Base-by-base conservation (phyloP, 2,329 filamentous ascomycete genomes). In the Aspergillus hiratsukae region DNA sequence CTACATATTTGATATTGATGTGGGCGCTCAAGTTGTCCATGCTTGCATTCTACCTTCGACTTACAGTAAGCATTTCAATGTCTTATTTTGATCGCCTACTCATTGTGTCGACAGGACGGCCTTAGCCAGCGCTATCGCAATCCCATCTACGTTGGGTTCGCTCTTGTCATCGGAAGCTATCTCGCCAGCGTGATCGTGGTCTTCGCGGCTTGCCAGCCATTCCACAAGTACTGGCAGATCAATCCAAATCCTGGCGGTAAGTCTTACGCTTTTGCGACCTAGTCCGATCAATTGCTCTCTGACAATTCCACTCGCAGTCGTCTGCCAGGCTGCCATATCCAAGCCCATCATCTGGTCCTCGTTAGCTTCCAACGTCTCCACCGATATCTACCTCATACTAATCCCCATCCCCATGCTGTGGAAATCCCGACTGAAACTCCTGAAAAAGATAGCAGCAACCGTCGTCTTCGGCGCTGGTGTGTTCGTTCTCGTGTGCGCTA, bases 331-430 rank as follows among this genome's bases (percentile, higher is more conserved):
- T 37, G 78, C 77, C n/a, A 74, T 81, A 4, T 77, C 80, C 0
- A 73, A 69, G 17, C 73, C 75, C n/a, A 69, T 80, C 40, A 69
- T 82, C 49, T 80, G 75, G 70, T 73, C 76, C 11, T 76, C 75
- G 6, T 76, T 80, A 53, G 70, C 75, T 10, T 70, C 78, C 54
- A 85, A 83, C 58, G 74, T 83, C 10, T 58, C 74, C 2, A 85
- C 82, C 7, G 83, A 85, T 60, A 58, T 83, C 4, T 85, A 84
- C 57, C 72, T 85, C 14, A 78, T 85, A 51, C 75, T 78, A n/a
- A 83, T 85, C 19, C 81, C 81, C 0, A 71, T 85, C 19, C 81
- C 82, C 2, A 66, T 84, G 74, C 69, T 85, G 3, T 83, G 78
- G 79, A 70, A 70, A 50, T 77, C 81, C 0, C 75, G 72, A 1